phyloP scores from a whole-genome alignment of 495 filamentous ascomycete genomes.

The Clavariopsis aquatica region DNA sequence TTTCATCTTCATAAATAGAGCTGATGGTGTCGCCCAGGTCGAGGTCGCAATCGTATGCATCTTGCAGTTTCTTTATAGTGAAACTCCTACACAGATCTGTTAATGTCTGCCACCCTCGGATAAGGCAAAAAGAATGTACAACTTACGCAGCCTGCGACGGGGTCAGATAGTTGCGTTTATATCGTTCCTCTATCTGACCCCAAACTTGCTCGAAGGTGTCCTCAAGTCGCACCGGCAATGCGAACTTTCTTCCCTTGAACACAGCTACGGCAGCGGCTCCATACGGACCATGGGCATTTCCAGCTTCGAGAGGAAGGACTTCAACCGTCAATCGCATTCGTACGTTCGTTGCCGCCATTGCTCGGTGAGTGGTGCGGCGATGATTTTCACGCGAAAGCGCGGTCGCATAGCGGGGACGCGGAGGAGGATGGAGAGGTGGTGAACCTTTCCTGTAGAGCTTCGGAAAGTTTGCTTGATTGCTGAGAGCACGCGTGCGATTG shows the following conservation, averaged over 20 bases:
- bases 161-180: slow-evolving; percentile 37
- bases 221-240: slow-evolving; percentile 31
- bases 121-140: background rate
- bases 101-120: slow-evolving; percentile 6
- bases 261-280: background rate
- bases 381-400: background rate
- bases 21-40: slow-evolving; percentile 39
- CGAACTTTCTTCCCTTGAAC: slow-evolving; percentile 25
- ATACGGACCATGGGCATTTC: slow-evolving; percentile 12
- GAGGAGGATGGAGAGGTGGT: background rate
- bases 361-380: background rate
- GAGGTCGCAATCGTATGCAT: slow-evolving; percentile 37
- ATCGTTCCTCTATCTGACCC: slow-evolving; percentile 32
- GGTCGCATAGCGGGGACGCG: slow-evolving; percentile 11
- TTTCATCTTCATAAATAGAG: slow-evolving; percentile 37
- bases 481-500: background rate
- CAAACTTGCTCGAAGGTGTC: slow-evolving; percentile 38
- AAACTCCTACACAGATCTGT: slow-evolving; percentile 30
- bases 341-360: background rate
- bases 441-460: background rate
- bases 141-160: slow-evolving; percentile 29
- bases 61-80: slow-evolving; percentile 38
- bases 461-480: background rate
- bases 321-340: slow-evolving; percentile 31
- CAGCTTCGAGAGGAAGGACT: slow-evolving; percentile 23